Conservation (phyloP, 75 land plant species). For the Selaginella tamariscina region DNA sequence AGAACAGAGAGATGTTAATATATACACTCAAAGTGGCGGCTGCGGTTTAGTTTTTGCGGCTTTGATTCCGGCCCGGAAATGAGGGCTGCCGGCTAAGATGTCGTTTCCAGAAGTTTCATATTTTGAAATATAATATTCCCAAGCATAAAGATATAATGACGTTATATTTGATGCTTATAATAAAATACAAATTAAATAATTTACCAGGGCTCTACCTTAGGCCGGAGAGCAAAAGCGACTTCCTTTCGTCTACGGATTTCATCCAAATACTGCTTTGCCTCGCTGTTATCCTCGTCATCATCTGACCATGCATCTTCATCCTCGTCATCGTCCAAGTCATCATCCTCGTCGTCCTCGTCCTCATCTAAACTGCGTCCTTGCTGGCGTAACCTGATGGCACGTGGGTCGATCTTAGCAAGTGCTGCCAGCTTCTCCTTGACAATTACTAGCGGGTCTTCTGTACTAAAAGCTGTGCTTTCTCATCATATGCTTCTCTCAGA, state of each 20-base stretch:
- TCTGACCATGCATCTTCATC: slow-evolving; percentile 44
- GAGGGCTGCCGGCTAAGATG: not conserved
- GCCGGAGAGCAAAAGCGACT: not conserved
- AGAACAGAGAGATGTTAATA: not conserved
- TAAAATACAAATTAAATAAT: not conserved
- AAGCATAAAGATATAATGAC: not conserved
- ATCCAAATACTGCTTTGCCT: not conserved
- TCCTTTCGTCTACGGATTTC: not conserved
- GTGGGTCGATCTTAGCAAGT: slow-evolving; percentile 41
- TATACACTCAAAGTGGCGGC: not conserved
- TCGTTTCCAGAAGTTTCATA: no score
- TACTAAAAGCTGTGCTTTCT: slow-evolving; percentile 57
- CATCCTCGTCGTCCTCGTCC: slow-evolving; percentile 25
- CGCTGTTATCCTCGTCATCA: slow-evolving; percentile 21
- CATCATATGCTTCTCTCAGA: slow-evolving; percentile 73
- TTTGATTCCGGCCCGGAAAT: not conserved
- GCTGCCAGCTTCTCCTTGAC: slow-evolving; percentile 65
- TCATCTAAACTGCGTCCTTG: slow-evolving; percentile 11
- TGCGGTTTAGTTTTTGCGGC: not conserved
- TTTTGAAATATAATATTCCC: not conserved
- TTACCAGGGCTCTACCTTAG: not conserved
- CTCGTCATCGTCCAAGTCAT: slow-evolving; percentile 30
- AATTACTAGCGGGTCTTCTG: slow-evolving; percentile 62
- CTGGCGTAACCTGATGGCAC: slow-evolving; percentile 26
- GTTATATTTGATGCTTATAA: not conserved